A percentile compares a stretch with the other conserved stretches of the same genome.
Conservation (phyloP, 495 filamentous ascomycete genomes). For the Cladorrhinum samala region DNA sequence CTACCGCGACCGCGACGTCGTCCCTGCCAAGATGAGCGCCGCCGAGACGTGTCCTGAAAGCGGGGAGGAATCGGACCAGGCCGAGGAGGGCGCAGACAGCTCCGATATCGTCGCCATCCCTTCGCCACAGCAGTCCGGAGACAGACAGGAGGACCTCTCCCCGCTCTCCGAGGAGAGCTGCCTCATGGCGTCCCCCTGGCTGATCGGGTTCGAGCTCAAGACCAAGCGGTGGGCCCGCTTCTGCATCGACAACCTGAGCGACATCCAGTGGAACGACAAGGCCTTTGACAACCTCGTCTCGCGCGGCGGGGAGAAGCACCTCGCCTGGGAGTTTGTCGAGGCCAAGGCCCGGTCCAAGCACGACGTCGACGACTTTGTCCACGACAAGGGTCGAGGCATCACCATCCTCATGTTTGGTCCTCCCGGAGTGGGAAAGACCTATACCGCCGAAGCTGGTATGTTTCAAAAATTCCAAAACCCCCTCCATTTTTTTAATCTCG, state of each 20-base stretch:
- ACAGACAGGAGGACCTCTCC: conserved; percentile 4
- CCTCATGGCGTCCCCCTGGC: conserved; percentile 29
- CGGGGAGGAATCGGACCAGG: too few species aligned
- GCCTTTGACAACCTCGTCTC: conserved; percentile 51
- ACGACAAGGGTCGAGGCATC: conserved; percentile 47
- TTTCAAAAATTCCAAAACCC: too few species aligned
- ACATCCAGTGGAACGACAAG: conserved; percentile 41
- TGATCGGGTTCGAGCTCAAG: conserved; percentile 32
- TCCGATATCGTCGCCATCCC: not conserved
- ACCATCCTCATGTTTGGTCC: conserved; percentile 49
- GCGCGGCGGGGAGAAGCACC: conserved; percentile 38
- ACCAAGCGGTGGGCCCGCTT: conserved; percentile 28
- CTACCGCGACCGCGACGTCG: conserved; percentile 7
- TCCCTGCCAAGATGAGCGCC: not conserved
- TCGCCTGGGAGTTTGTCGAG: conserved; percentile 43
- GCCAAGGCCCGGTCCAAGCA: conserved; percentile 22
- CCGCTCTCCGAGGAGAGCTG: conserved; percentile 29
- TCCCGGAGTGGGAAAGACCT: conserved; percentile 53
- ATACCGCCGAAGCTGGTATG: conserved; percentile 42
- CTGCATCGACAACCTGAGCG: conserved; percentile 15
- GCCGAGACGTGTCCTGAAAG: too few species aligned
- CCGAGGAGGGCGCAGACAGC: too few species aligned
- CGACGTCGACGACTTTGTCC: conserved; percentile 49
- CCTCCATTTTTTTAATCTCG: too few species aligned
- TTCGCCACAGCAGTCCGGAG: not conserved